Evolutionary conservation across 768 basidiomycete genomes (phyloP), one percentile per base, ranked within the genome.

Genomic region (Amanita phalloides): DNA sequence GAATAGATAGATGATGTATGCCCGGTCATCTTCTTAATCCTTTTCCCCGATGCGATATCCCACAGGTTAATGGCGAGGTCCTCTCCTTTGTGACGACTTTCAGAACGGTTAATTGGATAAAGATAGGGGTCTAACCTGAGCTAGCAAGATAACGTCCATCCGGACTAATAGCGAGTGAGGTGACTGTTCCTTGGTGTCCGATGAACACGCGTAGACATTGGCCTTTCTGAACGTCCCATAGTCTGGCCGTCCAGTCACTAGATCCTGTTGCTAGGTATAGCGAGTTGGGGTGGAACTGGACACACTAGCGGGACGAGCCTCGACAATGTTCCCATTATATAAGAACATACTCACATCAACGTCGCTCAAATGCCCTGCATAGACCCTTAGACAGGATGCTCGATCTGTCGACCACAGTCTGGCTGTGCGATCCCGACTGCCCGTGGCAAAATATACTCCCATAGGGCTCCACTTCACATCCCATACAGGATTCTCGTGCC

Each of bases 171-270:
- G 92, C 90, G 53, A 98, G 69, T 0, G 86, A 77, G 4, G 90
- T 86, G 20, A 99, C 79, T 11, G 84, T 74, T 32, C 90, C 95
- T 59, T 93, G 87, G 62, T 99, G 96, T 0, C 94, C 96, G 33
- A 95, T 80, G 68, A 98, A 98, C 21, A 99, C 90, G 17, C 96
- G 82, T 2, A 98, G 84, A 66, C 92, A 96, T 4, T 83, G 76
- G 5, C 96, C 96, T 41, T 85, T 82, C 61, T 98, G 96, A n/a
- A 95, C 89, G 63, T 99, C 96, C 96, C 96, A 99, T 38, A 99
- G 66, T 44, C 96, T 82, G 53, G 93, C 90, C 7, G 95, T 96
- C 78, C 88, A 86, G 64, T 99, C 96, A 58, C 86, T 90, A 3
- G 95, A 98, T 11, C 93, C 96, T 0, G 96, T 98, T 5, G 93